Conservation (phyloP, 306 rosid species). For the Rosa lucieae region DNA sequence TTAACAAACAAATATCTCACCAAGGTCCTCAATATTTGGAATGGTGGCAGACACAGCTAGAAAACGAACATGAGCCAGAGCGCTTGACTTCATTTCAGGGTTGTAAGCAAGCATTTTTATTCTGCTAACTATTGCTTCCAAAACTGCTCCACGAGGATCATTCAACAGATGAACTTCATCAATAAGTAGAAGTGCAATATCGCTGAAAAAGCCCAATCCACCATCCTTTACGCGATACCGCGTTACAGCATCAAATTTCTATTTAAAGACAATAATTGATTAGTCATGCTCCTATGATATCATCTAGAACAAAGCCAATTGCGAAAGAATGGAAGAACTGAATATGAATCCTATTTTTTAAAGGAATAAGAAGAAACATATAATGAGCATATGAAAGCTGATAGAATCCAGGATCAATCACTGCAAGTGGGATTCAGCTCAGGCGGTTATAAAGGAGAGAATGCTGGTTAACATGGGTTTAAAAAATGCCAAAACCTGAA, state of each 20-base stretch:
- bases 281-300: constrained; percentile 29
- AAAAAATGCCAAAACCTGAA: neutral
- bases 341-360: neutral
- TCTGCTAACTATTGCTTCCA: constrained; percentile 96
- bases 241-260: constrained; percentile 97
- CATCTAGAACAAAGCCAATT: constrained; percentile 28
- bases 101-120: constrained; percentile 75
- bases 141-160: constrained; percentile 96
- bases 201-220: constrained; percentile 90
- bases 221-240: constrained; percentile 76
- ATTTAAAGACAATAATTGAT: constrained; percentile 21
- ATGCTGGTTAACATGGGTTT: neutral
- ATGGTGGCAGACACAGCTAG: constrained; percentile 93
- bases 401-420: neutral
- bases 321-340: neutral
- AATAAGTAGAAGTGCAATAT: constrained; percentile 82
- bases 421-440: neutral
- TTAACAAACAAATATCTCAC: constrained; percentile 35
- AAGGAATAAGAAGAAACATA: neutral
- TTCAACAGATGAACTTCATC: constrained; percentile 97
- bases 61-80: constrained; percentile 78
- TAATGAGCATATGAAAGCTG: neutral
- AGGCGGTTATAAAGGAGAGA: neutral
- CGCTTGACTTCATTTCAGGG: constrained; percentile 67
- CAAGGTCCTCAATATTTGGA: constrained; percentile 95